Conservation (phyloP, 306 rosid genomes). For the Vachellia pachyceras region DNA sequence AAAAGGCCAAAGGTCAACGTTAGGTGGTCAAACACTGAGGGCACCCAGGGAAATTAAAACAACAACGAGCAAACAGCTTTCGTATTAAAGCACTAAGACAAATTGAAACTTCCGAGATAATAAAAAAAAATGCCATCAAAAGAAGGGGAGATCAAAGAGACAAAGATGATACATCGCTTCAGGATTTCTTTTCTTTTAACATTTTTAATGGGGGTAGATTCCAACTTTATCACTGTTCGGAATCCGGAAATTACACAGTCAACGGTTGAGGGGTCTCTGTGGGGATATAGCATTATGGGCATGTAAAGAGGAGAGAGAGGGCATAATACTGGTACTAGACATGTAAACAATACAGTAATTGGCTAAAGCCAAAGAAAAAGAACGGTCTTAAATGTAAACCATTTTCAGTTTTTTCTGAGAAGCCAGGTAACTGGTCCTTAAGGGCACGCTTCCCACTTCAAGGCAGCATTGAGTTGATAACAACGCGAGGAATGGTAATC, state of each 20-base stretch:
- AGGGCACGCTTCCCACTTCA: constrained; percentile 39
- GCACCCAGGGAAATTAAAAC: constrained; percentile 41
- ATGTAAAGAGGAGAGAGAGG: constrained; percentile 37
- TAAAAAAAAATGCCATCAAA: constrained; percentile 51
- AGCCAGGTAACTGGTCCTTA: constrained; percentile 59
- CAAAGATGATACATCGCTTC: constrained; percentile 42
- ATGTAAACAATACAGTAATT: constrained; percentile 35
- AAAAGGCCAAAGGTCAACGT: constrained; percentile 54
- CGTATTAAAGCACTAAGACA: constrained; percentile 48
- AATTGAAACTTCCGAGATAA: constrained; percentile 50
- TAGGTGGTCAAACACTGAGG: constrained; percentile 58
- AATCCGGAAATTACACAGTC: constrained; percentile 49
- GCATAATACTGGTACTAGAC: not conserved
- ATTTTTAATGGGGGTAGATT: constrained; percentile 27
- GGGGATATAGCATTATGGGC: constrained; percentile 30
- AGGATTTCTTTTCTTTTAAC: constrained; percentile 18
- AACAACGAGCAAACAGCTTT: constrained; percentile 46
- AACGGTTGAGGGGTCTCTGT: constrained; percentile 42
- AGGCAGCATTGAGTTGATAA: constrained; percentile 43
- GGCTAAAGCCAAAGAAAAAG: constrained; percentile 41
- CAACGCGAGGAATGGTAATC: constrained; percentile 43
- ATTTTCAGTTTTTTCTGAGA: constrained; percentile 37
- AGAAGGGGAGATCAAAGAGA: constrained; percentile 52
- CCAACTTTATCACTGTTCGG: constrained; percentile 44
- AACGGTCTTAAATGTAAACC: constrained; percentile 22